Evolutionary conservation across 805 yeast genomes (phyloP), one percentile per base, ranked within the genome.

Genomic region (Lachancea quebecensis): DNA sequence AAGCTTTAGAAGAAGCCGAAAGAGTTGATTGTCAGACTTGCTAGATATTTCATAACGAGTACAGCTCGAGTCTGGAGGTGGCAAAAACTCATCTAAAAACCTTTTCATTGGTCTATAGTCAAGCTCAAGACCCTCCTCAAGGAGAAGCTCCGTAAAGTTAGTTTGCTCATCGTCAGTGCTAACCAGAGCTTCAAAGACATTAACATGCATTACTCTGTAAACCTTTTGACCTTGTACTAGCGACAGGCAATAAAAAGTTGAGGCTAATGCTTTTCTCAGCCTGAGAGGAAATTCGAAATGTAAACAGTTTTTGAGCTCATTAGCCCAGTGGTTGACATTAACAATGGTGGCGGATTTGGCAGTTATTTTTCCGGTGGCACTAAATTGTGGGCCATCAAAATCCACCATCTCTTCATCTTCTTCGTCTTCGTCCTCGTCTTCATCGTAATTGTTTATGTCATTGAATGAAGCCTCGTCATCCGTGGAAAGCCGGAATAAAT

Each of bases 241-340:
- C 33, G 86, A 73, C 21, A 93, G 70, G 14, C 84, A 77, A 56
- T 79, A 89, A 59, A 78, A 90, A 1, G 86, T 85, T 45, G 71
- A 70, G 0, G 87, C 79, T 35, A 91, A 70, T 1, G 77, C 67
- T 17, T 79, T 71, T 44, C 89, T 74, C 39, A 81, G 64, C 1
- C 70, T 52, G 10, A 87, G 54, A 0, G 99, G 97, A 68, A 91
- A 73, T 42, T 83, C 84, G 55, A 84, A 79, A 54, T 76, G 77
- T 44, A 88, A 62, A 77, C 96, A 83, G 35, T 83, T 81, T 41
- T 78, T 75, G 50, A 91, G 71, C 60, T 89, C 97, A 44, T 83
- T 81, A 0, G 96, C 83, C 95, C 96, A 90, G 47, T 83, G 85
- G 43, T 82, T 74, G 7, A 88, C 82, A 38, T 81, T 75, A 6